Percentiles rank a stretch among this genome's conserved stretches.
phyloP scores from a whole-genome alignment of 768 basidiomycete genomes.

The Lyophyllum atratum region DNA sequence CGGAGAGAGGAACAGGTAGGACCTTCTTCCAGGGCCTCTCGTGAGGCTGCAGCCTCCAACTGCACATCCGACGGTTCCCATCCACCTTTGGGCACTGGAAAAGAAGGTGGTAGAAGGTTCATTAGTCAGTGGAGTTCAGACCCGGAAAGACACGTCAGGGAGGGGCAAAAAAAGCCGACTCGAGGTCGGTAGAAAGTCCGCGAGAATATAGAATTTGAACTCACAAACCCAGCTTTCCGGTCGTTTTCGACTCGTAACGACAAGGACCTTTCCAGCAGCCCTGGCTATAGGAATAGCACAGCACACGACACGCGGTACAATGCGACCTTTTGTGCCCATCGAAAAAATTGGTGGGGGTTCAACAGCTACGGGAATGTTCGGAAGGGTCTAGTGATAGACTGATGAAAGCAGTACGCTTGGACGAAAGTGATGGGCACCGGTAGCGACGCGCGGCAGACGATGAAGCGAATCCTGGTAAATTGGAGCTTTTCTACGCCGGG shows the following conservation, averaged over 20 bases:
- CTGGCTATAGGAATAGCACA: slow-evolving; percentile 86
- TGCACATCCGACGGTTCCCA: slow-evolving; percentile 82
- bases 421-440: slow-evolving; percentile 21
- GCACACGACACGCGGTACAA: slow-evolving; percentile 84
- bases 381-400: slow-evolving; percentile 2
- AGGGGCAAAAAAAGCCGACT: not conserved
- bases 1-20: slow-evolving; percentile 78
- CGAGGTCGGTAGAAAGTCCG: slow-evolving; percentile 11
- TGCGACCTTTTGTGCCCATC: slow-evolving; percentile 73
- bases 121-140: slow-evolving; percentile 12
- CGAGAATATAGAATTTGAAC: slow-evolving; percentile 37
- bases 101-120: not conserved
- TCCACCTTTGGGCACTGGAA: slow-evolving; percentile 87
- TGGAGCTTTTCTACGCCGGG: slow-evolving; percentile 8
- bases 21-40: slow-evolving; percentile 97
- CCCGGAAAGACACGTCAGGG: slow-evolving; percentile 12
- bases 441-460: slow-evolving; percentile 25
- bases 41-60: slow-evolving; percentile 85
- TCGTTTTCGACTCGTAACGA: slow-evolving; percentile 83
- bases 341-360: slow-evolving; percentile 13
- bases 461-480: slow-evolving; percentile 11
- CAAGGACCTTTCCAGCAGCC: slow-evolving; percentile 73
- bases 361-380: slow-evolving; percentile 7
- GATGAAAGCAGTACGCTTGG: slow-evolving; percentile 29
- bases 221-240: slow-evolving; percentile 86